Evolutionary conservation across 805 yeast genomes (phyloP).

Genomic region (Kuraishia piskuri): DNA sequence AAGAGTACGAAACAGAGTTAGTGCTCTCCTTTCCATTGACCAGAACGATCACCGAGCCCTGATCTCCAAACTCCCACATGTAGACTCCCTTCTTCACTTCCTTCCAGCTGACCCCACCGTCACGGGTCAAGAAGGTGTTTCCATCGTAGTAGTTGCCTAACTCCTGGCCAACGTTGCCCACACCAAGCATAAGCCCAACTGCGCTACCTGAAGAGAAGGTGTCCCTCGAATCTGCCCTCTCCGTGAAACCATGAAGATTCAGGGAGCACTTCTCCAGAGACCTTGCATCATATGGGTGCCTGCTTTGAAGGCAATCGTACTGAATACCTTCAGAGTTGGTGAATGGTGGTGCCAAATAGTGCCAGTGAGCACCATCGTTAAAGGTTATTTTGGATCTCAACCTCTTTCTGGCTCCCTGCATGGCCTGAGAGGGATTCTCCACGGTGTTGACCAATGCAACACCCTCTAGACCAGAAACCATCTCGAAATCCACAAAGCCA

Average conservation of each 20-base stretch:
- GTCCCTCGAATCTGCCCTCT: constrained; percentile 70
- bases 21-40: constrained; percentile 57
- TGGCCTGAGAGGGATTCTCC: constrained; percentile 37
- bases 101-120: constrained; percentile 83
- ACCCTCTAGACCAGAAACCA: constrained; percentile 79
- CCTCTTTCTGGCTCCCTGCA: constrained; percentile 37
- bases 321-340: constrained; percentile 51
- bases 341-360: constrained; percentile 56
- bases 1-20: constrained; percentile 50
- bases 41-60: constrained; percentile 74
- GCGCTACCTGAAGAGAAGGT: constrained; percentile 82
- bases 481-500: constrained; percentile 86
- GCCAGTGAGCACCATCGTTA: constrained; percentile 88
- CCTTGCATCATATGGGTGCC: constrained; percentile 8
- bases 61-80: constrained; percentile 93
- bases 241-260: constrained; percentile 83
- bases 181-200: constrained; percentile 72
- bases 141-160: constrained; percentile 42
- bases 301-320: constrained; percentile 36
- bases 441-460: constrained; percentile 69
- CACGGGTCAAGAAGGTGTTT: constrained; percentile 51
- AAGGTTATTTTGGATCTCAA: constrained; percentile 68
- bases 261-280: constrained; percentile 61
- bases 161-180: constrained; percentile 77
- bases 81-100: constrained; percentile 64